Conservation (phyloP, 148 eudicot genomes). For the Cornus florida region DNA sequence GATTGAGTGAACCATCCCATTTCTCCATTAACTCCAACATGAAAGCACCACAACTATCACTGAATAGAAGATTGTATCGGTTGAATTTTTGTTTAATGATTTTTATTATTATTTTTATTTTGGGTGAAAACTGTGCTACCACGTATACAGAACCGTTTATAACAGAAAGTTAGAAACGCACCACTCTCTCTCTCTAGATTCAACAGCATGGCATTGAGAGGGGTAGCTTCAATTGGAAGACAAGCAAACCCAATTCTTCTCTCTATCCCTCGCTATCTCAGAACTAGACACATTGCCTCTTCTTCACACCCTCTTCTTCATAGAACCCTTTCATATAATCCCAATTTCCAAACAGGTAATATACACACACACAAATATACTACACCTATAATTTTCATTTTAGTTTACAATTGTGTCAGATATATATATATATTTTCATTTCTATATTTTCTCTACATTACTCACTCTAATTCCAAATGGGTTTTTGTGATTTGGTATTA, state of each 20-base stretch:
- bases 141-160: slow-evolving; percentile 16
- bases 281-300: slow-evolving; percentile 13
- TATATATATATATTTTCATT: background rate
- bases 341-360: slow-evolving; percentile 27
- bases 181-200: background rate
- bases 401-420: too few relatives aligned
- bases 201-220: slow-evolving; percentile 41
- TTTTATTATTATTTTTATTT: too few relatives aligned
- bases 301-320: slow-evolving; percentile 17
- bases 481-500: too few relatives aligned
- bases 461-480: too few relatives aligned
- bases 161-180: slow-evolving; percentile 13
- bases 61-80: too few relatives aligned
- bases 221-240: slow-evolving; percentile 39
- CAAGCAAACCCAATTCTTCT: too few relatives aligned
- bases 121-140: slow-evolving; percentile 20
- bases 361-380: background rate
- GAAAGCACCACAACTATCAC: too few relatives aligned
- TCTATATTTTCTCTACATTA: too few relatives aligned
- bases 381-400: background rate
- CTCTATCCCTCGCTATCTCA: slow-evolving; percentile 13
- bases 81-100: too few relatives aligned
- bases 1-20: too few relatives aligned
- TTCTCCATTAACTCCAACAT: too few relatives aligned
- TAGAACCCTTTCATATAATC: slow-evolving; percentile 18